Percentiles rank a stretch among this genome's conserved stretches.
These are phyloP conservation scores for Artemisia tridentata DNA, from an alignment of 129 eudicot species.

Conservation along the genomic window DNA sequence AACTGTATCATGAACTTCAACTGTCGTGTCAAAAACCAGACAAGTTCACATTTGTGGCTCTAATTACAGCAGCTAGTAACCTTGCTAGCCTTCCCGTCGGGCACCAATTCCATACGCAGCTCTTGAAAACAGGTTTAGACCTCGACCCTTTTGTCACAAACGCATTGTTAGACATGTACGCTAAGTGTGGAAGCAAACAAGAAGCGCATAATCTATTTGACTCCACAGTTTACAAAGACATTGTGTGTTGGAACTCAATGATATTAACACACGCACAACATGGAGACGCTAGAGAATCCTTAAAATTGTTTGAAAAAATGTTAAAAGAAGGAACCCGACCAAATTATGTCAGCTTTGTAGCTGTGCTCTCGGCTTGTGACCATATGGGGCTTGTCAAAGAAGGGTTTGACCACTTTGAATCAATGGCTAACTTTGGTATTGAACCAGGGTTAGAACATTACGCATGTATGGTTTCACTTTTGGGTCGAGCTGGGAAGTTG, in stretches of 20 bases:
- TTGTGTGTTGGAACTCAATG: conserved; percentile 68
- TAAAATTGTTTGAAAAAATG: conserved; percentile 44
- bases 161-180: conserved; percentile 65
- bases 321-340: conserved; percentile 42
- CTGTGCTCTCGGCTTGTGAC: conserved; percentile 66
- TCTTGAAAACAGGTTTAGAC: conserved; percentile 44
- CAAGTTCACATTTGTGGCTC: conserved; percentile 55
- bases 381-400: conserved; percentile 64
- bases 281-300: conserved; percentile 61
- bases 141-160: conserved; percentile 55
- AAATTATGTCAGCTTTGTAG: conserved; percentile 54
- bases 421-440: conserved; percentile 50
- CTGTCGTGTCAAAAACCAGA: conserved; percentile 36
- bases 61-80: conserved; percentile 55
- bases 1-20: conserved; percentile 49
- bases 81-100: conserved; percentile 53
- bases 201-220: conserved; percentile 49
- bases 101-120: conserved; percentile 53
- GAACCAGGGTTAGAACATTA: conserved; percentile 72
- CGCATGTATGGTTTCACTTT: conserved; percentile 64
- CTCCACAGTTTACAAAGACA: conserved; percentile 39
- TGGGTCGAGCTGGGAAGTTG: conserved; percentile 63
- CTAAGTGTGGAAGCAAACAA: conserved; percentile 64
- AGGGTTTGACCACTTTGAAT: conserved; percentile 44
- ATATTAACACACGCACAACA: conserved; percentile 60